Base-by-base conservation (phyloP, 148 eudicot species). In the Silene latifolia region DNA sequence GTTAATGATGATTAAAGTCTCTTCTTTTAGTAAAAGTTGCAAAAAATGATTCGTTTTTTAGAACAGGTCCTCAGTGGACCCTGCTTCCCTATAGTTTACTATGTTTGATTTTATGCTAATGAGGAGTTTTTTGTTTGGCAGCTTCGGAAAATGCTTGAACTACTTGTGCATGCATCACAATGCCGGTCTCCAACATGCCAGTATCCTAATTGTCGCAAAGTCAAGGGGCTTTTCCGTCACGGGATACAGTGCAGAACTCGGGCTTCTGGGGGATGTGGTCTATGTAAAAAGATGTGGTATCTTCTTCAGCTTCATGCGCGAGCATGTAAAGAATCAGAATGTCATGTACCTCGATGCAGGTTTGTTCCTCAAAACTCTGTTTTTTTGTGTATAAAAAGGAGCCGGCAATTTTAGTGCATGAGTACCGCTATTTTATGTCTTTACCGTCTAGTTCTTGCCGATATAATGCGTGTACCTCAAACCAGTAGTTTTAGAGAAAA, bases 231-330 rank as follows among this genome's bases (percentile, higher is more conserved):
- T 77, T 96, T 96, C 88, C 88, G 98, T 76, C 99, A 96, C 56
- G 98, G 99, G 68, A 90, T 90, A 75, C 85, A 83, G 35, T 96
- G 99, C 88, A 89, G 81, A 82, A 62, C 47, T 27, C 99, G 98
- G 68, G 93, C 91, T 32, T 83, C 97, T 74, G 97, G 90, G 63
- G 99, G 97, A 61, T 96, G 99, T 82, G 80, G 81, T 76, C 91
- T 92, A 53, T 96, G 99, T 81, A 92, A 89, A 78, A 92, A 82
- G 82, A 96, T 96, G 99, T 96, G 99, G 99, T 87, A 90, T 84
- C 91, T 96, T 68, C 98, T 92, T 81, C 97, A 96, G 67, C 98
- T 96, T 76, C 99, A 96, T 77, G 90, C 99, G 15, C 89, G 98
- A 71, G 89, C 99, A 56, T 96, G 99, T 80, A 96, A 92, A 81